Percentiles rank a stretch among this genome's conserved stretches.
phyloP scores from a whole-genome alignment of 306 rosid species.

The Acacia confusa region DNA sequence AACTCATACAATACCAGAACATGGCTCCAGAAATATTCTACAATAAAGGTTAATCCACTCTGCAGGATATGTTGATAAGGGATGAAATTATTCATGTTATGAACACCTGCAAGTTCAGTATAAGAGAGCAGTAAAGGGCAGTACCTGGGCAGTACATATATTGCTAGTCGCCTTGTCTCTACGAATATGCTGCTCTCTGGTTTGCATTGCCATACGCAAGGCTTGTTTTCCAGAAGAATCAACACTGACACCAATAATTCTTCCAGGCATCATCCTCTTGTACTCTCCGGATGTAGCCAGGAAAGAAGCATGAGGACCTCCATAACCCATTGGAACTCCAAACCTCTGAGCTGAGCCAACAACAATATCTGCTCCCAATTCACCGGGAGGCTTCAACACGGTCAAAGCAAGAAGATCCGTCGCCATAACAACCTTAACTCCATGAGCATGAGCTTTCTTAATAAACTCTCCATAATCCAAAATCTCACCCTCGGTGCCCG shows the following conservation, averaged over 20 bases:
- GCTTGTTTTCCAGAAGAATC: constrained; percentile 39
- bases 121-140: not conserved
- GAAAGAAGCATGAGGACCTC: constrained; percentile 99
- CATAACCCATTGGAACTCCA: constrained; percentile 99
- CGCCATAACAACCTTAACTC: constrained; percentile 99
- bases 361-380: constrained; percentile 92
- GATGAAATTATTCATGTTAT: not conserved
- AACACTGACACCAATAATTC: constrained; percentile 93
- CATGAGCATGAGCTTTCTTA: constrained; percentile 90
- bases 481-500: constrained; percentile 97
- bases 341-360: constrained; percentile 98
- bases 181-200: constrained; percentile 98
- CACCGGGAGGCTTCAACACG: constrained; percentile 93
- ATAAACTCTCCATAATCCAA: constrained; percentile 91
- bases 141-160: constrained; percentile 98
- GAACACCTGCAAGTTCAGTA: not conserved
- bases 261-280: constrained; percentile 99
- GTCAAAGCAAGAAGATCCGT: constrained; percentile 87
- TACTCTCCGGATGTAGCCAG: constrained; percentile 98
- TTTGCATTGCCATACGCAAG: constrained; percentile 98
- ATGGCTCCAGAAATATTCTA: constrained; percentile 1
- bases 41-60: not conserved
- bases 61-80: not conserved
- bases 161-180: constrained; percentile 99
- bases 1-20: constrained; percentile 10